A percentile compares a stretch with the other conserved stretches of the same genome.
These are phyloP conservation scores for Nelumbo lutea DNA, from an alignment of 164 flowering plant species.

Conservation along the genomic window DNA sequence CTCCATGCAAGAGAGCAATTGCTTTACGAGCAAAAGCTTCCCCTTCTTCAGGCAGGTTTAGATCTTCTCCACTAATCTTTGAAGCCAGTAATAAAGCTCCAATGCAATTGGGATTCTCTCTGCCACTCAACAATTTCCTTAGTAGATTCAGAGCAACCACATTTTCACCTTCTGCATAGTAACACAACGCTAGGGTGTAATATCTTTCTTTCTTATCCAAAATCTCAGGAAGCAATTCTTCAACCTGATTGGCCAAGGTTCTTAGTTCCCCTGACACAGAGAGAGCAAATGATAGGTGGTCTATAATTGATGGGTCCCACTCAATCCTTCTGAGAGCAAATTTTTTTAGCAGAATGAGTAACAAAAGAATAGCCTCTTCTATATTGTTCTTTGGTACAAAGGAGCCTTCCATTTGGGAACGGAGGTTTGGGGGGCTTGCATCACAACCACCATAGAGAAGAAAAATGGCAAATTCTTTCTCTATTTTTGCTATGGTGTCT, in stretches of 20 bases:
- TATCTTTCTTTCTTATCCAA: conserved; percentile 50
- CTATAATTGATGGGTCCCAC: conserved; percentile 82
- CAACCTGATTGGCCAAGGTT: conserved; percentile 57
- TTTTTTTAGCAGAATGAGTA: conserved; percentile 60
- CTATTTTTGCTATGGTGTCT: conserved; percentile 54
- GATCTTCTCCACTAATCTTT: conserved; percentile 58
- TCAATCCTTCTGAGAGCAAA: conserved; percentile 34
- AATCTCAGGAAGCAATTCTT: conserved; percentile 60
- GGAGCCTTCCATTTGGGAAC: conserved; percentile 66
- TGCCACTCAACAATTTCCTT: conserved; percentile 42
- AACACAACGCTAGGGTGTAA: conserved; percentile 67
- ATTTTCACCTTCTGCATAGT: conserved; percentile 66
- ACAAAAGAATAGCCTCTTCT: conserved; percentile 81
- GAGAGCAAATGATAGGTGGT: conserved; percentile 80
- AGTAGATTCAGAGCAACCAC: conserved; percentile 60
- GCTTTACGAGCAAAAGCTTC: conserved; percentile 38
- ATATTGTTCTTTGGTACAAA: conserved; percentile 80
- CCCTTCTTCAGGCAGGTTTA: conserved; percentile 54
- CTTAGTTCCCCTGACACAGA: conserved; percentile 55
- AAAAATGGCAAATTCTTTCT: conserved; percentile 78
- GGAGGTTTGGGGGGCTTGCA: conserved; percentile 79
- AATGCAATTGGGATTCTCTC: conserved; percentile 39
- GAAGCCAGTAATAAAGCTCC: conserved; percentile 66
- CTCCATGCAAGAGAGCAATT: conserved; percentile 25
- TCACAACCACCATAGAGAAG: conserved; percentile 83